These are phyloP conservation scores for Jatropha curcas DNA, from an alignment of 345 rosid species.

Conservation along the genomic window DNA sequence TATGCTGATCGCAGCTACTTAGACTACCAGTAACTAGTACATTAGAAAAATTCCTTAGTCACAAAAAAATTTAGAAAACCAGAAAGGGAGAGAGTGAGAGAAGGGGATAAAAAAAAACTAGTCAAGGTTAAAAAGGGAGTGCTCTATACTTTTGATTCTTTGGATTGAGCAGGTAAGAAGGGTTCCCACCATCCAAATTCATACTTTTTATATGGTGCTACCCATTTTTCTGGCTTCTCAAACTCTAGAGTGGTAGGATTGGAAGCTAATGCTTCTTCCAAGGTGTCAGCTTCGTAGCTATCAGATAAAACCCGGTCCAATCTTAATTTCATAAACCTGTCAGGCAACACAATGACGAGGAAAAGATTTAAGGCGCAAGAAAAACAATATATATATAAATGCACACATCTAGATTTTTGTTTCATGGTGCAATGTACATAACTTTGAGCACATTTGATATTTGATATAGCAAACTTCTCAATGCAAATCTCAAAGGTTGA, in stretches of 20 bases:
- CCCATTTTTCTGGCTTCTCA: slow-evolving; percentile 82
- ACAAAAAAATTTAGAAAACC: background rate
- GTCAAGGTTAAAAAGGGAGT: slow-evolving; percentile 12
- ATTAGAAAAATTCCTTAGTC: background rate
- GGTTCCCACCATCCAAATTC: slow-evolving; percentile 94
- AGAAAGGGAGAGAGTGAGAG: background rate
- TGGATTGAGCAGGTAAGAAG: slow-evolving; percentile 60
- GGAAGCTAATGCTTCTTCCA: slow-evolving; percentile 81
- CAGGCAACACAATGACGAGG: slow-evolving; percentile 9
- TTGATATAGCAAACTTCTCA: background rate
- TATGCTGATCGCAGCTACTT: background rate
- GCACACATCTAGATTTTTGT: background rate
- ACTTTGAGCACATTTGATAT: background rate
- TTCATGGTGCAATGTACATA: background rate
- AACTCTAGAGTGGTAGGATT: slow-evolving; percentile 66
- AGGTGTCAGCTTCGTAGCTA: slow-evolving; percentile 60
- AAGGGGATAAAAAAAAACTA: background rate
- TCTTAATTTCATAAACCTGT: slow-evolving; percentile 96
- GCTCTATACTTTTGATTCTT: slow-evolving; percentile 53
- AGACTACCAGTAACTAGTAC: slow-evolving; percentile 1
- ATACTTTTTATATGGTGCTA: slow-evolving; percentile 90
- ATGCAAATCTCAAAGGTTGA: background rate
- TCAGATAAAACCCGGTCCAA: slow-evolving; percentile 87
- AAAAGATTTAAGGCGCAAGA: slow-evolving; percentile 8
- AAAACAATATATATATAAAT: background rate